These are phyloP conservation scores for Penicillium corylophilum DNA, from an alignment of 2,329 filamentous ascomycete genomes.

Conservation along the genomic window DNA sequence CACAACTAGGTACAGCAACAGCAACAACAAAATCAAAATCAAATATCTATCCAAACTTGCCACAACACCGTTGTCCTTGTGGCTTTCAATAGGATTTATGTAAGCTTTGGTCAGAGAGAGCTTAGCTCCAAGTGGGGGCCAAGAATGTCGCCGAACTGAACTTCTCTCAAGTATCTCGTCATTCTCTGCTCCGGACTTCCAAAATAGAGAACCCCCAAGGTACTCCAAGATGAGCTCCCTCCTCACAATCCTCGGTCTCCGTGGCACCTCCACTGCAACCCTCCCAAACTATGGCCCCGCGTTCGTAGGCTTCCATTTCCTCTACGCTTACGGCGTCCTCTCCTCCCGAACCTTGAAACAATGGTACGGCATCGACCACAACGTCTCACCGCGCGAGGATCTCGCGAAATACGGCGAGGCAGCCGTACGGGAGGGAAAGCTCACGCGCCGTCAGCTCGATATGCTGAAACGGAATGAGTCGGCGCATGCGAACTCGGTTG, in stretches of 20 bases:
- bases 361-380: slow-evolving; percentile 48
- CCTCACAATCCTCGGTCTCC: slow-evolving; percentile 26
- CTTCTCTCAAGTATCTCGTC: neutral
- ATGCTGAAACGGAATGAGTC: slow-evolving; percentile 47
- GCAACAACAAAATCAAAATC: too few species aligned
- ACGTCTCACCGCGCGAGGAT: slow-evolving; percentile 49
- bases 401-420: slow-evolving; percentile 46
- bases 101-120: too few species aligned
- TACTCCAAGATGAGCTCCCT: slow-evolving; percentile 17
- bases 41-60: too few species aligned
- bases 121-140: too few species aligned
- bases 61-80: too few species aligned
- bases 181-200: neutral
- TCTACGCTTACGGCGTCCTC: slow-evolving; percentile 47
- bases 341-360: slow-evolving; percentile 47
- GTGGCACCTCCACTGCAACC: slow-evolving; percentile 6
- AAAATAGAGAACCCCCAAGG: neutral
- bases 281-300: slow-evolving; percentile 22
- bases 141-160: neutral
- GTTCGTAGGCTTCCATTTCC: slow-evolving; percentile 34
- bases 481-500: slow-evolving; percentile 49
- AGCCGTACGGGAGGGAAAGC: slow-evolving; percentile 45
- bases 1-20: too few species aligned
- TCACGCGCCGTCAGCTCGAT: slow-evolving; percentile 44
- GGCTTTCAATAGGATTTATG: neutral